A percentile compares a stretch with the other conserved stretches of the same genome.
phyloP scores from a whole-genome alignment of 257 asterid genomes.

The Scutellaria barbata region DNA sequence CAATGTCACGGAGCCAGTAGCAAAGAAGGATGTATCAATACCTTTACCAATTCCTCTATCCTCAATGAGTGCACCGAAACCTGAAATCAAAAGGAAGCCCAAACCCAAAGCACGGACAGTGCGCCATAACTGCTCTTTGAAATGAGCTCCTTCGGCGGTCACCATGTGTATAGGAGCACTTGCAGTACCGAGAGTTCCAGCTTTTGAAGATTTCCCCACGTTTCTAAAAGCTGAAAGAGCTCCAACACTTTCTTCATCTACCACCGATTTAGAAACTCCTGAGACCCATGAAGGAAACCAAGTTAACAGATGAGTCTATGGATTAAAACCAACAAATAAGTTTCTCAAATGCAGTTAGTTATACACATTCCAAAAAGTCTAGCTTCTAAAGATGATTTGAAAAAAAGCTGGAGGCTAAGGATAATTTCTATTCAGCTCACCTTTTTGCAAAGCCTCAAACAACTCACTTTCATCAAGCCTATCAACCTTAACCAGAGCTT shows the following conservation, averaged over 20 bases:
- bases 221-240: slow-evolving; percentile 72
- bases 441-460: slow-evolving; percentile 77
- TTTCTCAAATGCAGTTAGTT: not conserved
- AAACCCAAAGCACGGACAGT: slow-evolving; percentile 83
- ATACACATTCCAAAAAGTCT: not conserved
- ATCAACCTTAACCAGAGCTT: slow-evolving; percentile 83
- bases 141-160: slow-evolving; percentile 78
- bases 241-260: slow-evolving; percentile 62
- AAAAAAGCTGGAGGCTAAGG: not conserved
- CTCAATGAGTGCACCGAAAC: slow-evolving; percentile 84
- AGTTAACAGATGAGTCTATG: not conserved
- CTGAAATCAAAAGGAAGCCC: slow-evolving; percentile 80
- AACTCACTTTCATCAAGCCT: slow-evolving; percentile 85
- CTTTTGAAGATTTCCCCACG: slow-evolving; percentile 74
- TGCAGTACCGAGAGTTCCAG: slow-evolving; percentile 81
- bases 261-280: slow-evolving; percentile 51
- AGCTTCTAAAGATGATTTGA: not conserved
- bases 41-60: slow-evolving; percentile 96
- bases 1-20: slow-evolving; percentile 18
- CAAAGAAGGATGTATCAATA: slow-evolving; percentile 32
- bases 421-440: slow-evolving; percentile 40
- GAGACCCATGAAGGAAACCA: slow-evolving; percentile 51
- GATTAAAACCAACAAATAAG: not conserved
- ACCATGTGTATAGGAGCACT: slow-evolving; percentile 94
- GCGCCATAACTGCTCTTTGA: slow-evolving; percentile 92